Evolutionary conservation across 495 filamentous ascomycete genomes (phyloP), one percentile per base, ranked within the genome.

Genomic region (Sordaria brevicollis): DNA sequence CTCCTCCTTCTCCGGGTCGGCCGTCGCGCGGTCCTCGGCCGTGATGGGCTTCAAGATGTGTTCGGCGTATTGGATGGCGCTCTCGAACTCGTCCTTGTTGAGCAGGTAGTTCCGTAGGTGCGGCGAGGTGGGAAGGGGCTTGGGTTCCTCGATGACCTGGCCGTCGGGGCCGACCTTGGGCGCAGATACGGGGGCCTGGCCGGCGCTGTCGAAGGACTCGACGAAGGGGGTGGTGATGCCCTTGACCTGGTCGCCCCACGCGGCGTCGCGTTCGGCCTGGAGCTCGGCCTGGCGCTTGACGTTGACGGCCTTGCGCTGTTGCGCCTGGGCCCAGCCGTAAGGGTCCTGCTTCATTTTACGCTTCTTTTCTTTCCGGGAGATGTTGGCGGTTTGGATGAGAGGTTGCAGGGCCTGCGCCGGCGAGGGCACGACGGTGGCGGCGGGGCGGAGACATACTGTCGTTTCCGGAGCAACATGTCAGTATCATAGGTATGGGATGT

Each of bases 221-320:
- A 97, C 80, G 79, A 97, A 99, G 38, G 92, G 85, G 13, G 96
- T 97, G 7, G 85, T 76, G 41, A 88, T 80, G 73, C 93, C 94
- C 68, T 88, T 84, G 73, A 98, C 86, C 0, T 94, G 92, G 79
- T 96, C 88, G 34, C 93, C 93, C 66, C 88, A 74, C 35, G 83
- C 83, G 31, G 79, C 84, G 35, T 87, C 81, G 68, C 91, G 87
- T 72, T 89, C 80, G 66, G 84, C 76, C 37, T 87, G 78, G 68
- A 97, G 86, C 54, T 85, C 87, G 69, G 85, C 83, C 73, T 89
- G 92, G 17, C 91, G 88, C 73, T 87, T 86, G 57, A 94, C 74
- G 77, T 96, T 96, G 69, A 89, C 91, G 29, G 88, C 88, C 79
- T 92, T 94, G 65, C 92, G 90, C 77, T 91, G 90, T 73, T 90